These are phyloP conservation scores for Colletotrichum musae DNA, from an alignment of 2,329 filamentous ascomycete genomes.

Conservation along the genomic window DNA sequence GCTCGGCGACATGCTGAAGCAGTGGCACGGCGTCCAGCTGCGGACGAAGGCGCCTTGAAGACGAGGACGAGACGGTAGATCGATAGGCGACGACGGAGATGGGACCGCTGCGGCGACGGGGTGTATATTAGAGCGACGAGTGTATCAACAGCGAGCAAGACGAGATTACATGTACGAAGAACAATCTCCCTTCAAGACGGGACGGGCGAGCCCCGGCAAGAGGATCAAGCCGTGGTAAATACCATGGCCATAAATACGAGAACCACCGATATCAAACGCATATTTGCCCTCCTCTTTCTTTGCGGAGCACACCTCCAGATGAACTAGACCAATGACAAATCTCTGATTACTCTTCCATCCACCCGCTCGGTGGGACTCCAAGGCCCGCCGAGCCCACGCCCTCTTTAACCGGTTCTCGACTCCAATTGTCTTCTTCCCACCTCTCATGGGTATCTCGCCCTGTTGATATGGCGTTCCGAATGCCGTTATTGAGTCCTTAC, in stretches of 20 bases:
- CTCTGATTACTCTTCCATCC: slow-evolving; percentile 25
- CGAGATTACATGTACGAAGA: neutral
- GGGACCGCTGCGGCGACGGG: neutral
- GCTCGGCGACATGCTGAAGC: slow-evolving; percentile 81
- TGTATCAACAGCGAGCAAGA: slow-evolving; percentile 23
- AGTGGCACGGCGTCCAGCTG: slow-evolving; percentile 88
- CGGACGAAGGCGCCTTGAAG: slow-evolving; percentile 72
- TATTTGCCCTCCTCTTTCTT: neutral
- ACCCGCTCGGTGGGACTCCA: neutral
- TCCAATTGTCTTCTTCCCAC: neutral
- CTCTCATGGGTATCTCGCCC: neutral
- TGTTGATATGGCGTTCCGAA: too few relatives aligned
- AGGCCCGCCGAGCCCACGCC: neutral
- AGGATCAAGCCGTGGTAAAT: too few relatives aligned
- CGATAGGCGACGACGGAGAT: neutral
- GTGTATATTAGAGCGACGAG: slow-evolving; percentile 31
- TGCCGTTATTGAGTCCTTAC: neutral
- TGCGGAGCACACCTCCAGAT: neutral
- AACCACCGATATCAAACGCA: neutral
- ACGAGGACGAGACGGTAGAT: too few relatives aligned
- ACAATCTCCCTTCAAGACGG: neutral
- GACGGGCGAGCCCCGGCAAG: too few relatives aligned
- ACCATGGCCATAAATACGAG: too few relatives aligned
- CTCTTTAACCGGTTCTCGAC: neutral
- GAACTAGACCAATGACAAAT: slow-evolving; percentile 12